Percentiles rank a stretch among this genome's conserved stretches.
phyloP scores from a whole-genome alignment of 2,329 filamentous ascomycete species.

The Botrytis galanthina region DNA sequence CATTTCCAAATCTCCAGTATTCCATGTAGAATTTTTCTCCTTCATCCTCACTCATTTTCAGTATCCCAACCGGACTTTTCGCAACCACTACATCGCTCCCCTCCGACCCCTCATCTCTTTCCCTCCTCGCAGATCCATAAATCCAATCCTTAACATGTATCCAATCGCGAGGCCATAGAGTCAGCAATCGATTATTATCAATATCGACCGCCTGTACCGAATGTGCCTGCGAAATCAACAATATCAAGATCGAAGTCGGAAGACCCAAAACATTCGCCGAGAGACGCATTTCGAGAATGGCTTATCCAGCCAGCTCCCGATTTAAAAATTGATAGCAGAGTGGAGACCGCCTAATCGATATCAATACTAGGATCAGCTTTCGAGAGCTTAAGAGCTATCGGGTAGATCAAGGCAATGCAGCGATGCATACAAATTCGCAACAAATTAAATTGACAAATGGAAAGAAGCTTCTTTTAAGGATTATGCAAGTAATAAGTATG shows the following conservation, averaged over 20 bases:
- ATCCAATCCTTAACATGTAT: constrained; percentile 48
- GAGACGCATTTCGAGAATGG: constrained; percentile 41
- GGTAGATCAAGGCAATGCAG: not conserved
- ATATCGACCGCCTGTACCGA: constrained; percentile 37
- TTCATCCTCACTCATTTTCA: constrained; percentile 69
- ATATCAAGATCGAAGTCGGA: constrained; percentile 47
- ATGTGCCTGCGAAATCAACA: constrained; percentile 42
- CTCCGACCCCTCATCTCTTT: constrained; percentile 43
- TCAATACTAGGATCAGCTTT: not conserved
- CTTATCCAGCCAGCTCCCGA: not conserved
- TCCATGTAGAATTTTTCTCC: constrained; percentile 72
- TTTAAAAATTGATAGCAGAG: not conserved
- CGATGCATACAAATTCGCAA: not conserved
- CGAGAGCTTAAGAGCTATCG: not conserved
- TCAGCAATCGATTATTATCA: constrained; percentile 26
- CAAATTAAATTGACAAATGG: not conserved
- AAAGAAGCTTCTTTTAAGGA: not conserved
- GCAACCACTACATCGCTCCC: constrained; percentile 41
- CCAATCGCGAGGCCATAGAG: constrained; percentile 47
- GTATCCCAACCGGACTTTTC: constrained; percentile 57
- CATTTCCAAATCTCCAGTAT: constrained; percentile 48
- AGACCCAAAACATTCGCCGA: constrained; percentile 41
- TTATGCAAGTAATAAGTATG: not conserved
- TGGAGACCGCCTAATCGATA: not conserved
- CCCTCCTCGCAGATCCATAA: constrained; percentile 45